These are phyloP conservation scores for Nicotiana tomentosiformis DNA, from an alignment of 257 asterid genomes.

Conservation along the genomic window DNA sequence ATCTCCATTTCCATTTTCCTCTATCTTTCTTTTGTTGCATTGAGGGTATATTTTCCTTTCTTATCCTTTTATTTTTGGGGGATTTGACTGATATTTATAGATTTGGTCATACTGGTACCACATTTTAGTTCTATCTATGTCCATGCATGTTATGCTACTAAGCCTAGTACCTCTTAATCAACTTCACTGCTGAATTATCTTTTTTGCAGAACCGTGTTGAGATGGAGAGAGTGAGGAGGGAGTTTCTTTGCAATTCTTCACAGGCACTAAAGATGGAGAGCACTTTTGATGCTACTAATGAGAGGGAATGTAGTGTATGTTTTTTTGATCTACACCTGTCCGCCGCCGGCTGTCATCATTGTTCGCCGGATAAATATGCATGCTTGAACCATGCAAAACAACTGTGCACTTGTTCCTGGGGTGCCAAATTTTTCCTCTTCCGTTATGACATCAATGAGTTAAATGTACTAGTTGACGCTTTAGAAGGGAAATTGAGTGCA, in stretches of 20 bases:
- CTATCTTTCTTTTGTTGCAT: background rate
- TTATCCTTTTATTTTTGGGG: background rate
- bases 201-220: conserved; percentile 73
- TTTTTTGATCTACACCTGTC: conserved; percentile 91
- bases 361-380: conserved; percentile 93
- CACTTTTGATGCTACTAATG: conserved; percentile 80
- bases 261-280: conserved; percentile 94
- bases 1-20: background rate
- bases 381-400: conserved; percentile 96
- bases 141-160: background rate
- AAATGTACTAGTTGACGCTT: conserved; percentile 83
- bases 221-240: conserved; percentile 74
- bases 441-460: conserved; percentile 79
- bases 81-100: background rate
- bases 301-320: conserved; percentile 95
- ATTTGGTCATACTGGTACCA: background rate
- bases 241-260: conserved; percentile 69
- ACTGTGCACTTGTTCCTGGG: conserved; percentile 91
- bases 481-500: conserved; percentile 96
- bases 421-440: conserved; percentile 85
- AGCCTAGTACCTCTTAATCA: background rate
- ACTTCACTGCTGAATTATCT: conserved; percentile 10
- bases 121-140: background rate
- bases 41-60: background rate
- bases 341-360: conserved; percentile 96